Evolutionary conservation across 2,329 filamentous ascomycete species (phyloP).

Genomic region (Coniochaeta prunicola): DNA sequence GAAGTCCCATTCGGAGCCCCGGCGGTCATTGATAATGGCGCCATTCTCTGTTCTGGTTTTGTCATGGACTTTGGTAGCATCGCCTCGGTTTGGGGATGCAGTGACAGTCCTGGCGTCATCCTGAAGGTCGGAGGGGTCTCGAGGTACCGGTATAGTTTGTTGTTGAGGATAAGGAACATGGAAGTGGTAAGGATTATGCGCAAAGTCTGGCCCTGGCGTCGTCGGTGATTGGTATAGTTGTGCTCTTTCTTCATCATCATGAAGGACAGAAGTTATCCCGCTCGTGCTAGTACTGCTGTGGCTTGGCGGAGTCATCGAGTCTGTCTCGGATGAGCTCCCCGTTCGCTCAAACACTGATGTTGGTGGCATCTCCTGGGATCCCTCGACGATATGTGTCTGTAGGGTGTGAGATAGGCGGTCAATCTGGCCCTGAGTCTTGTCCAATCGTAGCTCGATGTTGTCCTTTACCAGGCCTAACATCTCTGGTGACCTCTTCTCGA

Average conservation of each 20-base stretch:
- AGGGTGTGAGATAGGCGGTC: constrained; percentile 32
- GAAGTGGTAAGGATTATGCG: constrained; percentile 27
- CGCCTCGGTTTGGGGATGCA: constrained; percentile 14
- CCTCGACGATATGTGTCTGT: constrained; percentile 28
- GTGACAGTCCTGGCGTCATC: constrained; percentile 23
- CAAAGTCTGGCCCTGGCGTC: constrained; percentile 16
- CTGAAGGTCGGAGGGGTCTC: constrained; percentile 12
- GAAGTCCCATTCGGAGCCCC: constrained; percentile 11
- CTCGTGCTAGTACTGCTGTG: constrained; percentile 19
- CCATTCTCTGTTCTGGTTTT: constrained; percentile 6
- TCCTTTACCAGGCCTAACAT: constrained; percentile 19
- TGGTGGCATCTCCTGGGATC: constrained; percentile 22
- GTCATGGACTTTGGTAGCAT: neutral
- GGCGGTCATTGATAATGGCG: neutral
- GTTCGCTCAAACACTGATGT: constrained; percentile 44
- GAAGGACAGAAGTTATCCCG: constrained; percentile 8
- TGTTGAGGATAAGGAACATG: constrained; percentile 26
- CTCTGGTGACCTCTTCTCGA: constrained; percentile 24
- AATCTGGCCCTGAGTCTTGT: constrained; percentile 32
- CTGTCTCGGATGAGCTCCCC: constrained; percentile 39
- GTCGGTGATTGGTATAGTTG: constrained; percentile 22
- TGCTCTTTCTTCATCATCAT: constrained; percentile 16
- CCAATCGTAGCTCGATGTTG: constrained; percentile 27
- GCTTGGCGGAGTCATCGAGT: constrained; percentile 32
- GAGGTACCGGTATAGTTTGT: constrained; percentile 16